Base-by-base conservation (phyloP, 2,329 filamentous ascomycete genomes). In the Fusarium caatingaense region DNA sequence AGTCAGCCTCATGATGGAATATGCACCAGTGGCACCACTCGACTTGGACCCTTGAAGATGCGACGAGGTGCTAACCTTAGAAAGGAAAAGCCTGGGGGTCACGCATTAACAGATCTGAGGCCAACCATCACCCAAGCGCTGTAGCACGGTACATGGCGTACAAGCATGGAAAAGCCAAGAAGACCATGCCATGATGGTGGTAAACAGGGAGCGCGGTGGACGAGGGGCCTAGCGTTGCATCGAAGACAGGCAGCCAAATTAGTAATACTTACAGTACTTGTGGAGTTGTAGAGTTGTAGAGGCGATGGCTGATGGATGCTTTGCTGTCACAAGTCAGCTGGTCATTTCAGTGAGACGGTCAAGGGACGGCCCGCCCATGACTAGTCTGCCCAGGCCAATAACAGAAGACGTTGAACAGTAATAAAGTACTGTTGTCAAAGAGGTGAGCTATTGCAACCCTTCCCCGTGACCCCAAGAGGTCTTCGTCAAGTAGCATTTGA, bases 311-410 rank as follows among this genome's bases (percentile, higher is more conserved):
- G 40, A 37, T 37, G 34, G 34, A 37, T 37, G 40, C 40, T 55
- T 32, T 34, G 30, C 54, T 56, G 49, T 60, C 62, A 68, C 45
- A 64, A 34, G 67, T 64, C 70, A 72, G 55, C 70, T 63, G 61
- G 55, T 63, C 63, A 65, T 64, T 61, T 62, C 55, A 57, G 49
- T 48, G 66, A 68, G 56, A 72, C 65, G 67, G 64, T 56, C 69
- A 56, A 75, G 73, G 73, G 73, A 75, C 73, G 73, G 73, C 64
- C 73, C 73, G 73, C 64, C 54, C 40, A 63, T 66, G 56, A 71
- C 68, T 71, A 71, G 64, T 51, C 25, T 40, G 42, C 18, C 53
- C 65, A 71, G 48, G 44, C 60, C 60, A 61, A 63, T 60, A 48
- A 58, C 60, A 45, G 42, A 37, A 57, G 47, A 50, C 21, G 30